These are phyloP conservation scores for Sarocladiaceae sp. DNA, from an alignment of 2,329 filamentous ascomycete genomes.

Conservation along the genomic window DNA sequence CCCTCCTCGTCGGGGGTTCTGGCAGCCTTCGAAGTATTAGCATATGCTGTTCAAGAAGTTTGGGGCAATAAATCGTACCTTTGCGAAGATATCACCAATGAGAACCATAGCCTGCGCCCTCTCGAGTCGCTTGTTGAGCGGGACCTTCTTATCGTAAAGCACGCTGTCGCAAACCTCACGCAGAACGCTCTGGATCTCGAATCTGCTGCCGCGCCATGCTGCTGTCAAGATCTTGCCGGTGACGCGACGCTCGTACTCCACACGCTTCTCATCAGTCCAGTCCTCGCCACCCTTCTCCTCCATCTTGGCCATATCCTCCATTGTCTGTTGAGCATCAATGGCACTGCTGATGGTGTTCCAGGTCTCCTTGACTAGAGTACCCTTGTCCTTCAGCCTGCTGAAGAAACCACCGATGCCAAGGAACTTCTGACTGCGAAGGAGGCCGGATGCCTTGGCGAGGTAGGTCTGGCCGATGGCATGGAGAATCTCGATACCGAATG, in stretches of 20 bases:
- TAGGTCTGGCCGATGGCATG: constrained; percentile 94
- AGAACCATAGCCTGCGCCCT: constrained; percentile 85
- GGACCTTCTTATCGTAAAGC: constrained; percentile 73
- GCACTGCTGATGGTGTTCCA: constrained; percentile 97
- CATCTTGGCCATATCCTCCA: constrained; percentile 97
- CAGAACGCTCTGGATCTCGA: constrained; percentile 95
- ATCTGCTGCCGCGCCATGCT: constrained; percentile 93
- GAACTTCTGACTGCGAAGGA: constrained; percentile 95
- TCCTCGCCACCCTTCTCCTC: constrained; percentile 94
- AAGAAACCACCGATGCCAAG: constrained; percentile 96
- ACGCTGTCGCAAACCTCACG: constrained; percentile 91
- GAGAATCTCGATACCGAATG: constrained; percentile 91
- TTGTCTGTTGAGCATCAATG: constrained; percentile 95
- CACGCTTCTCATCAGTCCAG: constrained; percentile 97
- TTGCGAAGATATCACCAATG: constrained; percentile 82
- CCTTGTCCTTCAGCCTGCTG: constrained; percentile 91
- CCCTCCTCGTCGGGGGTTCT: constrained; percentile 94
- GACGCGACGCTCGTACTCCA: constrained; percentile 90
- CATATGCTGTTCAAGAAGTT: constrained; percentile 3
- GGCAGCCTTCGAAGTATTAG: constrained; percentile 56
- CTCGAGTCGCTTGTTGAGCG: constrained; percentile 81
- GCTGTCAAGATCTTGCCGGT: constrained; percentile 98
- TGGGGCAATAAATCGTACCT: constrained; percentile 50
- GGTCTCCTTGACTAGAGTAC: constrained; percentile 92
- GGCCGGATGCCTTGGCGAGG: constrained; percentile 76